Base-by-base conservation (phyloP, 2,329 filamentous ascomycete genomes). In the Diaporthe velutina region DNA sequence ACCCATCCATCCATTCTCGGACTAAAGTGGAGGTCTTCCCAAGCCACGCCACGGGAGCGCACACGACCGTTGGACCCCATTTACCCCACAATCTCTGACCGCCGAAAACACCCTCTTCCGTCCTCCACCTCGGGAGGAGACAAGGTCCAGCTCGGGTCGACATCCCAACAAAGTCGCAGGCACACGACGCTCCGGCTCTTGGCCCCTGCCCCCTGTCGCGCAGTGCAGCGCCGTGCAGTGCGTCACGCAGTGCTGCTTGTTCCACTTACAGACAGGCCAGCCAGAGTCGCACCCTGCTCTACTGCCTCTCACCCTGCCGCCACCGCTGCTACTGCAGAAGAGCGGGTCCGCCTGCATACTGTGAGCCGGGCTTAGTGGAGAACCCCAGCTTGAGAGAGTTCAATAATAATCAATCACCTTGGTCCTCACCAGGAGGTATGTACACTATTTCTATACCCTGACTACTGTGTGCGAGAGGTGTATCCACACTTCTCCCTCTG, bases 71-170 rank as follows among this genome's bases (percentile, higher is more conserved):
- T 61, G 70, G 71, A 60, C 67, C 35, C 57, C 38, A 40, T 67
- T 70, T 77, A 77, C 76, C 75, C 76, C 76, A 75, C 75, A 76
- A 54, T 76, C 61, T 70, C 54, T 77, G 75, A 74, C 76, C 76
- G 76, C 76, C 73, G 73, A 76, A 72, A 48, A 74, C 68, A 33
- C 68, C 57, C 57, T 25, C 45, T 74, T 45, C 45, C 33, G 50
- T 50, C 68, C 68, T 54, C 61, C 42, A 48, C 70, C 30, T 42
- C 58, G 48, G 57, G 58, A 54, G 40, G 58, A 71, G 35, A 42
- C 22, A 73, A 66, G 50, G 58, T 52, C 40, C 42, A 67, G 54
- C 48, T 68, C 55, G 42, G 28, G 35, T 67, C 33, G 52, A 61
- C 70, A 72, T 38, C 48, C 61, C 50, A 48, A 50, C 48, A 68